Evolutionary conservation across 768 basidiomycete genomes (phyloP).

Genomic region (Boletus tomentosulus): DNA sequence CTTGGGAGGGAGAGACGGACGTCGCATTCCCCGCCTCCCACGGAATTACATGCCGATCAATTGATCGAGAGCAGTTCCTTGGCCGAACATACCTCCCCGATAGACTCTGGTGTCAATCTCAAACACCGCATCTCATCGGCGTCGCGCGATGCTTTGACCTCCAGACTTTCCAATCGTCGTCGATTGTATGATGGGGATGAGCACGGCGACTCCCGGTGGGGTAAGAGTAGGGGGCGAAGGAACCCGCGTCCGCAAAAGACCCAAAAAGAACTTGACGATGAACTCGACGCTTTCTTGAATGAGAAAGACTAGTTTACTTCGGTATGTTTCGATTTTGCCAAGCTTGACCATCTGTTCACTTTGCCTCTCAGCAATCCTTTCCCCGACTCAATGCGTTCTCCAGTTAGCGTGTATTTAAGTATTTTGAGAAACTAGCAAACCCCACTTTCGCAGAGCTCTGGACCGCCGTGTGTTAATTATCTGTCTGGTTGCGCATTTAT

Average conservation of each 20-base stretch:
- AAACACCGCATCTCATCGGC: slow-evolving; percentile 45
- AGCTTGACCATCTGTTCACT: slow-evolving; percentile 4
- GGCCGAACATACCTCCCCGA: slow-evolving; percentile 46
- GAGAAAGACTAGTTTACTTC: slow-evolving; percentile 36
- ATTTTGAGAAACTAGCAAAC: slow-evolving; percentile 4
- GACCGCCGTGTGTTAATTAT: too few species aligned
- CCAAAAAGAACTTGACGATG: slow-evolving; percentile 77
- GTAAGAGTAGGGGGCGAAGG: slow-evolving; percentile 36
- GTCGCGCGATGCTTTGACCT: slow-evolving; percentile 18
- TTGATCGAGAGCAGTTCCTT: slow-evolving; percentile 32
- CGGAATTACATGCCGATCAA: slow-evolving; percentile 68
- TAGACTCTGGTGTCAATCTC: slow-evolving; percentile 40
- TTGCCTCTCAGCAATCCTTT: background rate
- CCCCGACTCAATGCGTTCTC: background rate
- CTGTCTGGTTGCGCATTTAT: too few species aligned
- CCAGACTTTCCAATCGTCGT: slow-evolving; percentile 16
- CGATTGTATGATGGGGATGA: slow-evolving; percentile 19
- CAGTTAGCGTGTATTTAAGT: slow-evolving; percentile 2
- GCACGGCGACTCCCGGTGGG: slow-evolving; percentile 24
- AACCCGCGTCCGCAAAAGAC: slow-evolving; percentile 48
- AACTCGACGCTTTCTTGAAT: slow-evolving; percentile 74
- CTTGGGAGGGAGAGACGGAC: slow-evolving; percentile 43
- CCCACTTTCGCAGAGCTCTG: slow-evolving; percentile 8
- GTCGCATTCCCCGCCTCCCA: slow-evolving; percentile 45
- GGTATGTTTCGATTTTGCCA: slow-evolving; percentile 5